Percentiles rank a stretch among this genome's conserved stretches.
Evolutionary conservation across 177 flowering plant species (phyloP).

Genomic region (Telopea speciosissima): DNA sequence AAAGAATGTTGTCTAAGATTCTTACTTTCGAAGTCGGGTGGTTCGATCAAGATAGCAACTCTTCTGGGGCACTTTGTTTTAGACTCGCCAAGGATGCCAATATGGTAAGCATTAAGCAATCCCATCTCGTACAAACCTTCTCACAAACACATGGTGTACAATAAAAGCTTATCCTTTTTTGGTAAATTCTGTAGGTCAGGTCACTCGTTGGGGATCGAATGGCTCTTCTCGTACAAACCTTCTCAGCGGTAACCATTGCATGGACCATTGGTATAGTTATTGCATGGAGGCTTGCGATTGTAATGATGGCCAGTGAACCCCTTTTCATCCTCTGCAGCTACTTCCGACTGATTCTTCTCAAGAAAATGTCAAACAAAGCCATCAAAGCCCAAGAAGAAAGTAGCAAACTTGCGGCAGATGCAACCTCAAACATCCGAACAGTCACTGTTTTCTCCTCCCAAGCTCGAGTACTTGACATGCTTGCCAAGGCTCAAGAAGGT

Average conservation of each 20-base stretch:
- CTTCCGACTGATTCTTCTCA: conserved; percentile 45
- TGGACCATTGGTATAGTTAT: conserved; percentile 67
- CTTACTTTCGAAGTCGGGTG: conserved; percentile 86
- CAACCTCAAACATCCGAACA: conserved; percentile 68
- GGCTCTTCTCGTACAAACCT: conserved; percentile 63
- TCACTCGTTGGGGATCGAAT: conserved; percentile 78
- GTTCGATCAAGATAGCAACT: conserved; percentile 79
- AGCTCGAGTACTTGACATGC: conserved; percentile 50
- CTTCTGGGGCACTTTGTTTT: conserved; percentile 76
- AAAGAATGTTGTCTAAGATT: conserved; percentile 75
- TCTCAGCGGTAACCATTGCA: conserved; percentile 62
- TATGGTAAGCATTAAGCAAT: conserved; percentile 38
- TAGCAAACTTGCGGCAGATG: conserved; percentile 81
- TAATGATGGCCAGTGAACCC: conserved; percentile 83
- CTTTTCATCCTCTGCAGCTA: conserved; percentile 56
- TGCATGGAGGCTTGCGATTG: conserved; percentile 74
- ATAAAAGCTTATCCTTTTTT: too few species aligned
- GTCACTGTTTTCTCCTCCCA: conserved; percentile 80
- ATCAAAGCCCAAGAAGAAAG: conserved; percentile 62
- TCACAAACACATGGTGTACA: too few species aligned
- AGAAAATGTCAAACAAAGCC: conserved; percentile 54
- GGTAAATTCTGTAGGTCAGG: conserved; percentile 42
- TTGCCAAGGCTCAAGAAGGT: conserved; percentile 54
- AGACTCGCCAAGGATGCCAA: conserved; percentile 81
- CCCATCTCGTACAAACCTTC: too few species aligned